Evolutionary conservation across 2,329 filamentous ascomycete genomes (phyloP), one percentile per base, ranked within the genome.

Genomic region (Fusarium paranaense): DNA sequence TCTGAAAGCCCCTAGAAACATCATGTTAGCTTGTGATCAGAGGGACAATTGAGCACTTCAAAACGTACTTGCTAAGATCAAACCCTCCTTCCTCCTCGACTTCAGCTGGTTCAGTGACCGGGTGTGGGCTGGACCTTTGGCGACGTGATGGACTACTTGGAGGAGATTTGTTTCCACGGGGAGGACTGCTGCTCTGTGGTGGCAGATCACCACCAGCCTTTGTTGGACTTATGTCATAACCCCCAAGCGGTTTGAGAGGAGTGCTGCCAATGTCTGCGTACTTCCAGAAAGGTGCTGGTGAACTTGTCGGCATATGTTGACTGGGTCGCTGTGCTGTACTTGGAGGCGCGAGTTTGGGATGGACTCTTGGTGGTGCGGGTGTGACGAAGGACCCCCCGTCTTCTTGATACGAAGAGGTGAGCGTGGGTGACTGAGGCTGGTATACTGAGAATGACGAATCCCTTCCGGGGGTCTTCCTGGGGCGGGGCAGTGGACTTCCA

Each of bases 281-380:
- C 81, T 94, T 95, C 94, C 94, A 97, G 82, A 97, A 97, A 0
- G 94, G 94, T 1, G 94, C 94, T 0, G 94, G 94, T 35, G 93
- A 95, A 76, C 92, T 95, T 54, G 94, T 95, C 37, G 94, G 93
- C 89, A 96, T 95, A 81, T 95, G 94, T 78, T 95, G 93, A 79
- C 93, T 95, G 11, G 94, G 94, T 64, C 94, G 88, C 80, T 95
- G 93, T 6, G 93, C 91, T 7, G 94, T 96, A 78, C 93, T 95
- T 0, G 94, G 94, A 33, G 94, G 94, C 1, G 92, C 93, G 45
- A 96, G 87, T 75, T 90, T 90, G 33, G 94, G 94, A 71, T 94
- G 90, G 69, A 94, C 91, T 60, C 92, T 89, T 52, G 91, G 91
- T 9, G 94, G 93, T 10, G 93, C 92, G 1, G 93, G 93, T 2